A percentile compares a stretch with the other conserved stretches of the same genome.
These are phyloP conservation scores for Pleurotus sapidus DNA, from an alignment of 768 basidiomycete genomes.

Conservation along the genomic window DNA sequence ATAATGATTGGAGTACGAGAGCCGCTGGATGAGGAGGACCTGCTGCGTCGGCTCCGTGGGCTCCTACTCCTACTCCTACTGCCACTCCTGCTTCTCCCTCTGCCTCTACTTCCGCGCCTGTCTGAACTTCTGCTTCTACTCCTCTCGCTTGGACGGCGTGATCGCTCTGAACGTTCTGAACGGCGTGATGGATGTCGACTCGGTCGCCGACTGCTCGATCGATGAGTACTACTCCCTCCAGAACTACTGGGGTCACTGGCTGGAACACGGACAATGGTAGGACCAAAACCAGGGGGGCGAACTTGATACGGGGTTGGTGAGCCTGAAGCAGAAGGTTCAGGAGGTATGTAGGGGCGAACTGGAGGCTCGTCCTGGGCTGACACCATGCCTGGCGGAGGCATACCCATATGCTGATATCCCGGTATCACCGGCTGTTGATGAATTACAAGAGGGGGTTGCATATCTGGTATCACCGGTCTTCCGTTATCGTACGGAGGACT, in stretches of 20 bases:
- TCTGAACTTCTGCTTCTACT: slow-evolving; percentile 13
- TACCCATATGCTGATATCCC: background rate
- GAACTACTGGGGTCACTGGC: slow-evolving; percentile 8
- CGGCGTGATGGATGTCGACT: slow-evolving; percentile 10
- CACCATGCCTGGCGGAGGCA: background rate
- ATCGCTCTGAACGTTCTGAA: slow-evolving; percentile 6
- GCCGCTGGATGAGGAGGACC: slow-evolving; percentile 2
- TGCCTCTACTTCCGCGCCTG: slow-evolving; percentile 12
- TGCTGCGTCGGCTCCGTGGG: background rate
- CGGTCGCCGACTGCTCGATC: slow-evolving; percentile 6
- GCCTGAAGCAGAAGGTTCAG: background rate
- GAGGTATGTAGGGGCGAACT: slow-evolving; percentile 17
- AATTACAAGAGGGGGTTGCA: background rate
- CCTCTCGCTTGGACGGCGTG: background rate
- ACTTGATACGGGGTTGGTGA: background rate
- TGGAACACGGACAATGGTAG: slow-evolving; percentile 1
- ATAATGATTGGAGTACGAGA: background rate
- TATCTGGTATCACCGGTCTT: slow-evolving; percentile 25
- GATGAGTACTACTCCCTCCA: slow-evolving; percentile 9
- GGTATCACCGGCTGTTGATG: slow-evolving; percentile 3
- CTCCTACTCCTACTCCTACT: slow-evolving; percentile 11
- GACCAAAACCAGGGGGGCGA: slow-evolving; percentile 3
- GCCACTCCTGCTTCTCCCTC: slow-evolving; percentile 12
- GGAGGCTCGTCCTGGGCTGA: background rate
- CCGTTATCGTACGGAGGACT: background rate